Percentiles rank a stretch among this genome's conserved stretches.
These are phyloP conservation scores for Somion occarium DNA, from an alignment of 1,284 basidiomycete species.

Conservation along the genomic window DNA sequence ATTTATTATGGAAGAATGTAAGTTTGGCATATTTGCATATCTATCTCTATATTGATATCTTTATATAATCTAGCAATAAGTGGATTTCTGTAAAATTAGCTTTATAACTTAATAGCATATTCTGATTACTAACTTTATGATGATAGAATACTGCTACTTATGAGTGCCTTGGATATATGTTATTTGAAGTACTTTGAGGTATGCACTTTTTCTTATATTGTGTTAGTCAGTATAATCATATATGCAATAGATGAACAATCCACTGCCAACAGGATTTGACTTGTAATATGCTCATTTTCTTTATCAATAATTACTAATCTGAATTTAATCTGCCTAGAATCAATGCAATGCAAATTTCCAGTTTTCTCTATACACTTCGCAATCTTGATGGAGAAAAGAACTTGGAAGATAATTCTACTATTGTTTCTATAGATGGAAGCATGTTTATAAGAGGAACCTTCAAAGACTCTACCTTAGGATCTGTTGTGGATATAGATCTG, in stretches of 20 bases:
- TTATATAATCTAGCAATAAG: too few species aligned
- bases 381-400: neutral
- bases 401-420: too few species aligned
- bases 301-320: neutral
- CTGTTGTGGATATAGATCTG: too few species aligned
- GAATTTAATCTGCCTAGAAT: neutral
- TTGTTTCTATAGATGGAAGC: too few species aligned
- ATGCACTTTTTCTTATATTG: neutral
- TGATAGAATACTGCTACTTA: neutral
- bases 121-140: neutral
- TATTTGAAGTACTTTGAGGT: neutral
- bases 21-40: too few species aligned
- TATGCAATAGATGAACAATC: neutral
- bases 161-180: neutral
- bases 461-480: too few species aligned
- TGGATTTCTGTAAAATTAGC: neutral
- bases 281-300: neutral
- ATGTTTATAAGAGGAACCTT: too few species aligned
- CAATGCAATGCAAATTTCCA: neutral
- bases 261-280: neutral
- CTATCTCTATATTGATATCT: too few species aligned
- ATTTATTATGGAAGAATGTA: neutral
- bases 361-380: neutral
- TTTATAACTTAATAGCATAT: too few species aligned
- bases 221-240: neutral